Evolutionary conservation across 179 eudicot species (phyloP).

Genomic region (Carnegiea gigantea): DNA sequence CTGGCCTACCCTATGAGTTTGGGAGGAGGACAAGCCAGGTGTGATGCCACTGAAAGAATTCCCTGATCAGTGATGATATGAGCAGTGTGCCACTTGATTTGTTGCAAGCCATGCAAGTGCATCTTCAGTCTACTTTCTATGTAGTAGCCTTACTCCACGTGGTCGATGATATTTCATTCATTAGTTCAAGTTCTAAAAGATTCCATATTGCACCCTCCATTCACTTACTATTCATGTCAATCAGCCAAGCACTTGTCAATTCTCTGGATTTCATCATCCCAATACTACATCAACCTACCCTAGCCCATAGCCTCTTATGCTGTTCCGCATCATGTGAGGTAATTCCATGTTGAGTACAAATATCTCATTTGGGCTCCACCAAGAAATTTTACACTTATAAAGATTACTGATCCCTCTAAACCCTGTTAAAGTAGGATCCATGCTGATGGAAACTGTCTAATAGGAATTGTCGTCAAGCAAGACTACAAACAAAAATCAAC

Average conservation of each 20-base stretch:
- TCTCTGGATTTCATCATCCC: neutral
- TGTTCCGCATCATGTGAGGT: neutral
- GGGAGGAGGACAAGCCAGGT: neutral
- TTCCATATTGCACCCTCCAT: constrained; percentile 22
- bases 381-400: neutral
- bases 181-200: constrained; percentile 12
- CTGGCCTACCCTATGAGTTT: neutral
- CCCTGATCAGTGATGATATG: neutral
- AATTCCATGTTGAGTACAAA: neutral
- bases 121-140: constrained; percentile 14
- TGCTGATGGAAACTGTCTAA: too few relatives aligned
- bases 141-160: constrained; percentile 11
- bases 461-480: too few relatives aligned
- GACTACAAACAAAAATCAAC: neutral
- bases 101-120: constrained; percentile 18
- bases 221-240: constrained; percentile 17
- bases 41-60: neutral
- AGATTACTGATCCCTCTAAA: too few relatives aligned
- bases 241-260: constrained; percentile 17
- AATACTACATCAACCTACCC: constrained; percentile 1
- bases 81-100: constrained; percentile 24
- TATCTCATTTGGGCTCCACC: constrained; percentile 7
- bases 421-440: too few relatives aligned
- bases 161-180: neutral
- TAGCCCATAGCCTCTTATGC: constrained; percentile 3